Evolutionary conservation across 169 alveolate genomes (phyloP).

Genomic region (Ichthyophthirius multifiliis): DNA sequence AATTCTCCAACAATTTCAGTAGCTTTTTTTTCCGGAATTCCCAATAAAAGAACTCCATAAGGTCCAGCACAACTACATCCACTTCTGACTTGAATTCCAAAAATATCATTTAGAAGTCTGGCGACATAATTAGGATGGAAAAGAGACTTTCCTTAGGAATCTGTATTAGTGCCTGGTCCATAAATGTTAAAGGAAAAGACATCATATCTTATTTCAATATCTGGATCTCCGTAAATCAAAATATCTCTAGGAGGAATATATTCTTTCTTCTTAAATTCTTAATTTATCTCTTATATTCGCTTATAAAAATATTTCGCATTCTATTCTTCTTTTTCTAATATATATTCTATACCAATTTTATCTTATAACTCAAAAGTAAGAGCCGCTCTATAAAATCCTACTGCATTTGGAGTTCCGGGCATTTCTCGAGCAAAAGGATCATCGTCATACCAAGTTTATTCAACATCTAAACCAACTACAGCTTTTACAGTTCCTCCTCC

Average conservation of each 20-base stretch:
- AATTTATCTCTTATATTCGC: conserved; percentile 19
- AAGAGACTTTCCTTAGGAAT: conserved; percentile 34
- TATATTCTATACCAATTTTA: conserved; percentile 1
- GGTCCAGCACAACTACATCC: conserved; percentile 97
- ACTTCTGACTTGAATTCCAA: conserved; percentile 92
- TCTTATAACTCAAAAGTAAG: conserved; percentile 3
- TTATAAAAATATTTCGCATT: conserved; percentile 35
- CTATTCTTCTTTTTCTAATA: conserved; percentile 48
- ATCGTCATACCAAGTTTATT: conserved; percentile 82
- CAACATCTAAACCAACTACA: conserved; percentile 89
- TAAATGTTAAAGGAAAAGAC: conserved; percentile 15
- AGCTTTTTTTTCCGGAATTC: conserved; percentile 66
- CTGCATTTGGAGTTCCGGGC: conserved; percentile 94
- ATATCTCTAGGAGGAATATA: conserved; percentile 27
- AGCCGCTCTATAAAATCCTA: conserved; percentile 89
- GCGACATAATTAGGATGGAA: conserved; percentile 90
- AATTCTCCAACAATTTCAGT: conserved; percentile 71
- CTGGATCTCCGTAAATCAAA: conserved; percentile 33
- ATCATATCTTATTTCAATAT: conserved; percentile 20
- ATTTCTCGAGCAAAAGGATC: conserved; percentile 92
- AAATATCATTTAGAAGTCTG: conserved; percentile 90
- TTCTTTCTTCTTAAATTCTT: conserved; percentile 36
- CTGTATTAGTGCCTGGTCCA: conserved; percentile 18
- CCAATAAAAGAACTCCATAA: conserved; percentile 85
- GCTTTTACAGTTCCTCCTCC: conserved; percentile 63